Evolutionary conservation across 495 filamentous ascomycete genomes (phyloP), one percentile per base, ranked within the genome.

Genomic region (Penicillium atrosanguineum): DNA sequence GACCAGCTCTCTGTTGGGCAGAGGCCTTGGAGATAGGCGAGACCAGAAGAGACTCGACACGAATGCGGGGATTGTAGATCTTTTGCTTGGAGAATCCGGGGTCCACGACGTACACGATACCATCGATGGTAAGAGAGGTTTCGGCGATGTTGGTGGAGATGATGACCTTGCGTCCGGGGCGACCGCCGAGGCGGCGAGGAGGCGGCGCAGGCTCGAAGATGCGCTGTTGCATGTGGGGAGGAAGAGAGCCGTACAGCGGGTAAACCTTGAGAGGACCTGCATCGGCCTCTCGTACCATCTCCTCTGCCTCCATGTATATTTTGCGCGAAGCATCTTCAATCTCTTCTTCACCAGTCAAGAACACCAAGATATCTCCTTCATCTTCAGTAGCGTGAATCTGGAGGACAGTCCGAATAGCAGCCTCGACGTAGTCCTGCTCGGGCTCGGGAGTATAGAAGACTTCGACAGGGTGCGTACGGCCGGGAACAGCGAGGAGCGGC

Each of bases 1-100:
- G 90, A 86, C 94, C 94, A 59, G 95, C 95, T 72, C 95, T 80
- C 71, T 99, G 95, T 60, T 97, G 91, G 0, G 95, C 95, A n/a
- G 94, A 97, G 12, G 95, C 95, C 72, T 95, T 96, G 29, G 93
- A 97, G 48, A 97, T 97, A 5, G 95, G 89, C 12, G 95, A 96
- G 6, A 99, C 92, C 6, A 99, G 76, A 2, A 99, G 77, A 0
- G 95, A 97, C 69, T 99, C 95, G 38, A 97, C 92, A 65, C 95
- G 88, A 50, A 96, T 89, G 48, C 95, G 86, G 21, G 95, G 93
- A 65, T 97, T 96, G 80, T 97, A 99, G 56, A 99, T 91, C 73
- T 99, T 99, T 68, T 99, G 95, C 79, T 99, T 99, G 69, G 89
- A 95, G 75, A 99, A 99, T 19, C 95, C 95, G 7, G 95, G 94